Percentiles rank a stretch among this genome's conserved stretches.
phyloP scores from a whole-genome alignment of 2,329 filamentous ascomycete genomes.

The Capronia coronata region DNA sequence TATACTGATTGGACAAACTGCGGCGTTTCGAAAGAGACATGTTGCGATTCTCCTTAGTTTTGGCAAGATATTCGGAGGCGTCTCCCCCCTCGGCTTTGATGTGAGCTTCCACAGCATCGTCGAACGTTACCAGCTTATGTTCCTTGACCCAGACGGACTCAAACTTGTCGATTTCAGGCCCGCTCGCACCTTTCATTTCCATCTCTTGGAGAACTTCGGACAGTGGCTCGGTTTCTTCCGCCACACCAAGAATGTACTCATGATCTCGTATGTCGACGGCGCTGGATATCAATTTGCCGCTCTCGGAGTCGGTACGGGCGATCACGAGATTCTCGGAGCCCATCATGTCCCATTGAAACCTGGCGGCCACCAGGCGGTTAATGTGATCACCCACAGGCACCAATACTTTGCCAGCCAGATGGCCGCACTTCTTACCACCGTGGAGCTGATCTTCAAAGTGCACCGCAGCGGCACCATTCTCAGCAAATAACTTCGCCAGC shows the following conservation, averaged over 20 bases:
- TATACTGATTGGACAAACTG: conserved; percentile 60
- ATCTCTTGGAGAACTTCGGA: conserved; percentile 85
- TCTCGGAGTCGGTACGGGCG: conserved; percentile 91
- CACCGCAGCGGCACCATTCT: conserved; percentile 91
- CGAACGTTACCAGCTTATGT: conserved; percentile 80
- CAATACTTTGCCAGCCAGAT: conserved; percentile 90
- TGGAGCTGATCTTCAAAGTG: conserved; percentile 98
- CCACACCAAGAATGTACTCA: conserved; percentile 87
- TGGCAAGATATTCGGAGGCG: conserved; percentile 59
- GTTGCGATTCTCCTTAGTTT: conserved; percentile 59
- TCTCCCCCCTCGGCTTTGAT: conserved; percentile 60
- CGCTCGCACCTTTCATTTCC: conserved; percentile 71
- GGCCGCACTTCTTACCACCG: conserved; percentile 96
- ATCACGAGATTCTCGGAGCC: conserved; percentile 91
- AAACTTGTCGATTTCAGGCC: conserved; percentile 74
- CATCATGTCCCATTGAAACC: conserved; percentile 99
- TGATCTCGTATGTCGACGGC: conserved; percentile 92
- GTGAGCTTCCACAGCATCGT: conserved; percentile 77
- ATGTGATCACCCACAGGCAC: conserved; percentile 94
- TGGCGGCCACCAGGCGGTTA: conserved; percentile 81
- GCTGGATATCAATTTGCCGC: conserved; percentile 80
- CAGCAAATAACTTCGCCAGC: conserved; percentile 92
- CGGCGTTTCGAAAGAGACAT: conserved; percentile 74
- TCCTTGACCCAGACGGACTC: conserved; percentile 84
- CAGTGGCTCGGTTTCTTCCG: conserved; percentile 70